Evolutionary conservation across 306 rosid species (phyloP).

Genomic region (Vicia sativa): DNA sequence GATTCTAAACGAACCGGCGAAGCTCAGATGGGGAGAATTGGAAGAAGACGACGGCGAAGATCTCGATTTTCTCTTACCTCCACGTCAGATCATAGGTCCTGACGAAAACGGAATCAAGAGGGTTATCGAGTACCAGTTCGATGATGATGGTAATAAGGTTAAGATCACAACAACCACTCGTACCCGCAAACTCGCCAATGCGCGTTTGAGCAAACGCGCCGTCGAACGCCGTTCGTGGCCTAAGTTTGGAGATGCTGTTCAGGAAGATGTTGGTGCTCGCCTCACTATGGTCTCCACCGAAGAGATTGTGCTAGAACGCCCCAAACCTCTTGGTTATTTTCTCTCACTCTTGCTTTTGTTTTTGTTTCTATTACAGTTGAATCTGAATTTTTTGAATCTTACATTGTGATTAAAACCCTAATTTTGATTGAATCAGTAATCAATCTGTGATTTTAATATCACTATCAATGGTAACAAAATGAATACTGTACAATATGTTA

Average conservation of each 20-base stretch:
- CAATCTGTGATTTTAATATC: neutral
- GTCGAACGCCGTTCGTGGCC: slow-evolving; percentile 62
- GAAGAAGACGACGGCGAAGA: slow-evolving; percentile 93
- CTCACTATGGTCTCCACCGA: slow-evolving; percentile 96
- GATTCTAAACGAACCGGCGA: slow-evolving; percentile 33
- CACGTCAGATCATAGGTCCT: slow-evolving; percentile 78
- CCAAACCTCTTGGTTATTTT: slow-evolving; percentile 75
- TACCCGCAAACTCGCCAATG: slow-evolving; percentile 60
- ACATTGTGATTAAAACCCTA: neutral
- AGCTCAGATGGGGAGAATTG: slow-evolving; percentile 50
- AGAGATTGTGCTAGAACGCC: slow-evolving; percentile 87
- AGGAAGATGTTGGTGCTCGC: slow-evolving; percentile 79
- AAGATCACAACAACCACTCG: slow-evolving; percentile 77
- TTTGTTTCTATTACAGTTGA: neutral
- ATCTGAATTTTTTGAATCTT: neutral
- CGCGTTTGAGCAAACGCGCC: slow-evolving; percentile 52
- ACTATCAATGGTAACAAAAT: no score
- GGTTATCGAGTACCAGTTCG: slow-evolving; percentile 74
- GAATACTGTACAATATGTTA: no score
- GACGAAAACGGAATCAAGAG: slow-evolving; percentile 83
- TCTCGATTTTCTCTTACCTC: slow-evolving; percentile 79
- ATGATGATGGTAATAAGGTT: slow-evolving; percentile 78
- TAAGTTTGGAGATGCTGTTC: slow-evolving; percentile 86
- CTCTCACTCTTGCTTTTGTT: neutral
- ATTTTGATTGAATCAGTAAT: neutral